Evolutionary conservation across 345 rosid genomes (phyloP).

Genomic region (Pelargonium nanum): DNA sequence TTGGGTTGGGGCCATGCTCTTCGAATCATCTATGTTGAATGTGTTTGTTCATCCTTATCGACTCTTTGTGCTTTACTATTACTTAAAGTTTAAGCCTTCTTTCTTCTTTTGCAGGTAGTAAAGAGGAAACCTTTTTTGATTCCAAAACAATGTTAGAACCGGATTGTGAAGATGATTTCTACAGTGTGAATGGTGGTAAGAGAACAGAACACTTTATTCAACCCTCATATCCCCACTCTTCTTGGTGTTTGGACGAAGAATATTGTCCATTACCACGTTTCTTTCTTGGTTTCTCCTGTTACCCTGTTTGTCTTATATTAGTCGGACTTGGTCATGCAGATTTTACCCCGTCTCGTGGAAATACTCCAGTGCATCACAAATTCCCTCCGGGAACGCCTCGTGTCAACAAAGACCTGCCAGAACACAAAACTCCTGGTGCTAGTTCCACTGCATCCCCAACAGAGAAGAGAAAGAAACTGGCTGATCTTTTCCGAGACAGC

Average conservation of each 20-base stretch:
- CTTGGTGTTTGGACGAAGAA: no score
- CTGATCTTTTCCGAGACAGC: conserved; percentile 56
- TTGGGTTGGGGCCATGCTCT: no score
- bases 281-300: no score
- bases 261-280: no score
- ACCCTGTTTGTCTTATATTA: no score
- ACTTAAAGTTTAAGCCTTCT: no score
- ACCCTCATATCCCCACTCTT: no score
- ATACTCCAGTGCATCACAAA: conserved; percentile 53
- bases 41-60: no score
- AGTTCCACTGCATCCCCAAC: conserved; percentile 21
- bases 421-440: neutral
- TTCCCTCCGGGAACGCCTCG: conserved; percentile 37
- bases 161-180: conserved; percentile 77
- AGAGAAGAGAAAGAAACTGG: conserved; percentile 52
- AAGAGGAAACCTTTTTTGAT: conserved; percentile 65
- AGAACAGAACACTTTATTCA: no score
- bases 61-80: no score
- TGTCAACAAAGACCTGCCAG: no score
- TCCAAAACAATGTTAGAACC: conserved; percentile 54
- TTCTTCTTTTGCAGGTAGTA: conserved; percentile 40
- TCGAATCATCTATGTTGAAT: no score
- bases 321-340: conserved; percentile 25
- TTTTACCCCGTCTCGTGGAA: conserved; percentile 77
- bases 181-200: conserved; percentile 77